Evolutionary conservation across 768 basidiomycete genomes (phyloP).

Genomic region (Xerocomellus dryophilus): DNA sequence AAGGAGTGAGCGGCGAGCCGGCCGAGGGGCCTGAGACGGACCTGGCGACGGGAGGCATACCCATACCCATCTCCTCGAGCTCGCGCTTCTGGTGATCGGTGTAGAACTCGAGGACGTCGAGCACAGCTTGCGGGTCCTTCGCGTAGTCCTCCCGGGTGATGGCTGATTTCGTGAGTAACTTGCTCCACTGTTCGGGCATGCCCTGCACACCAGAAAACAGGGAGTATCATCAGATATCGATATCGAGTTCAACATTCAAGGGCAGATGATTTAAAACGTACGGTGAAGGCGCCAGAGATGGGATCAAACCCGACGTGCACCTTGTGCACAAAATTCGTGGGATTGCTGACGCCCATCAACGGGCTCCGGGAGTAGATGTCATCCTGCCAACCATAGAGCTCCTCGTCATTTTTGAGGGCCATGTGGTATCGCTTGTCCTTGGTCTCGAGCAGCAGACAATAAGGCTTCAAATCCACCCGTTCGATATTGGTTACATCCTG

Average conservation of each 20-base stretch:
- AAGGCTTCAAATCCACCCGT: slow-evolving; percentile 91
- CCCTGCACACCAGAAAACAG: slow-evolving; percentile 49
- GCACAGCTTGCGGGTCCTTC: slow-evolving; percentile 93
- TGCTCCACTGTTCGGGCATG: slow-evolving; percentile 96
- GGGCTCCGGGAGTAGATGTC: slow-evolving; percentile 92
- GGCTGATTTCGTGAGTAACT: slow-evolving; percentile 93
- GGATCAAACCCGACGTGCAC: slow-evolving; percentile 98
- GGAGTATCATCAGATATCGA: background rate
- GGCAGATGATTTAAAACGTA: slow-evolving; percentile 38
- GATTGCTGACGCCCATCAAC: slow-evolving; percentile 88
- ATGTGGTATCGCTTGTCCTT: slow-evolving; percentile 80
- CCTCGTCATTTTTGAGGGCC: slow-evolving; percentile 88
- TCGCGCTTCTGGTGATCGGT: slow-evolving; percentile 98
- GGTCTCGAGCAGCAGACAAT: slow-evolving; percentile 84
- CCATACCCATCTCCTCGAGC: slow-evolving; percentile 57
- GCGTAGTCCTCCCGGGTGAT: slow-evolving; percentile 98
- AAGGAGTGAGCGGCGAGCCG: slow-evolving; percentile 35
- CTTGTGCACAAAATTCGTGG: slow-evolving; percentile 98
- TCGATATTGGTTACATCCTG: slow-evolving; percentile 84
- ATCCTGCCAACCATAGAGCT: slow-evolving; percentile 98
- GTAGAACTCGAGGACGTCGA: slow-evolving; percentile 98
- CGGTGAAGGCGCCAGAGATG: slow-evolving; percentile 89
- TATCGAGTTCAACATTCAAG: background rate
- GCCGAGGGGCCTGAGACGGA: slow-evolving; percentile 18
- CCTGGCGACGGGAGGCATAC: slow-evolving; percentile 27